Evolutionary conservation across 2,329 filamentous ascomycete genomes (phyloP).

Genomic region (Drechmeria coniospora): DNA sequence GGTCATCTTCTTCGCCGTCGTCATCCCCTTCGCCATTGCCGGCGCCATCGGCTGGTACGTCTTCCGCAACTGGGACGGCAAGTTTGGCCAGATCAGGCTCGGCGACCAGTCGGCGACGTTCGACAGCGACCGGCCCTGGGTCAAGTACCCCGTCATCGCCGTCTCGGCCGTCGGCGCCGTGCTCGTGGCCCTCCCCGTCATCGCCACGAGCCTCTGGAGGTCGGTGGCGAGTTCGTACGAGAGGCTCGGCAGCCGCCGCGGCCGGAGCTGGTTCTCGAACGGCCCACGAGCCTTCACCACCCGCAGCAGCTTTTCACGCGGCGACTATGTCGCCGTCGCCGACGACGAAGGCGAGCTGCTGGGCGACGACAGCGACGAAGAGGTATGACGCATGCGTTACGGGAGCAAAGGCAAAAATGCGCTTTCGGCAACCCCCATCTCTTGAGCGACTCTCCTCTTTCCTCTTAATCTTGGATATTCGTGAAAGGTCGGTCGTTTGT

Average conservation of each 20-base stretch:
- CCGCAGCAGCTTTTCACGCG: constrained; percentile 73
- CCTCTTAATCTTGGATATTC: constrained; percentile 1
- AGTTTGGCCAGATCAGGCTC: constrained; percentile 83
- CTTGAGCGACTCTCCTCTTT: constrained; percentile 1
- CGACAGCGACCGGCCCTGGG: constrained; percentile 58
- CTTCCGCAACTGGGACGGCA: constrained; percentile 70
- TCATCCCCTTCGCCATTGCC: constrained; percentile 59
- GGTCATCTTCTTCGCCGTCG: constrained; percentile 72
- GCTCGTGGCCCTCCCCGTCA: constrained; percentile 48
- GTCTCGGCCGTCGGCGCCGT: constrained; percentile 49
- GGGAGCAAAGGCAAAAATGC: too few relatives aligned
- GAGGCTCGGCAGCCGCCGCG: constrained; percentile 31
- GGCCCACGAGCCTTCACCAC: constrained; percentile 66
- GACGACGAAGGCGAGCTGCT: constrained; percentile 90
- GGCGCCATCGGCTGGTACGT: constrained; percentile 67
- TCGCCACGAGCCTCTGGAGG: constrained; percentile 60
- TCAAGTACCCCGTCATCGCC: constrained; percentile 69
- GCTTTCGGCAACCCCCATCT: too few relatives aligned
- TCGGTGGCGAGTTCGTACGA: constrained; percentile 36
- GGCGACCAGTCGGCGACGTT: constrained; percentile 49
- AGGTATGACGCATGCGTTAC: too few relatives aligned
- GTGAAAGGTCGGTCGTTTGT: too few relatives aligned
- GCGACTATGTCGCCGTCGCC: constrained; percentile 80
- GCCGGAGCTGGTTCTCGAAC: constrained; percentile 35
- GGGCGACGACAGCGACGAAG: constrained; percentile 87